phyloP scores from a whole-genome alignment of 805 yeast genomes.

The Monosporozyma servazzii region DNA sequence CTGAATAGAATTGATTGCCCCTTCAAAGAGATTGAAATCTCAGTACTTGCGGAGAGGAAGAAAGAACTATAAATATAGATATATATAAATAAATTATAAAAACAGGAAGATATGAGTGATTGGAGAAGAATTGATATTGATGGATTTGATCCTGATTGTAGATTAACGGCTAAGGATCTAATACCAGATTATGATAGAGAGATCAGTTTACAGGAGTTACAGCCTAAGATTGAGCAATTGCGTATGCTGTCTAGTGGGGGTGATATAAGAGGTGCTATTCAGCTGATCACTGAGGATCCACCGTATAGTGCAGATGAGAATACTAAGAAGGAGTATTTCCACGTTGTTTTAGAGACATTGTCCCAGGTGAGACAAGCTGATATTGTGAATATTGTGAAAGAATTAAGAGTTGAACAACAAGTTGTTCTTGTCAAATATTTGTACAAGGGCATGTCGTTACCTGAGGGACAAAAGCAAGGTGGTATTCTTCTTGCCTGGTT shows the following conservation, averaged over 20 bases:
- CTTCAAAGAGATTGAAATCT: background rate
- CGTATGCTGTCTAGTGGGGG: slow-evolving; percentile 64
- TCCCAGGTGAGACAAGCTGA: slow-evolving; percentile 60
- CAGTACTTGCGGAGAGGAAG: background rate
- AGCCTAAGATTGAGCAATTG: slow-evolving; percentile 44
- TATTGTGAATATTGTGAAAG: slow-evolving; percentile 49
- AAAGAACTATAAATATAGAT: too few species aligned
- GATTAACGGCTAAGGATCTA: slow-evolving; percentile 55
- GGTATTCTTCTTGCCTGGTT: slow-evolving; percentile 85
- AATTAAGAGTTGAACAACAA: slow-evolving; percentile 54
- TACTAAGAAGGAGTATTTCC: slow-evolving; percentile 37
- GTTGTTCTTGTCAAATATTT: slow-evolving; percentile 75
- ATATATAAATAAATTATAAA: background rate
- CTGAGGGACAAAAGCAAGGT: slow-evolving; percentile 76
- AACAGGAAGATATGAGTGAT: slow-evolving; percentile 31
- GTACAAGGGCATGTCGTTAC: slow-evolving; percentile 73
- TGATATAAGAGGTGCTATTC: slow-evolving; percentile 57
- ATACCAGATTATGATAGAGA: slow-evolving; percentile 45
- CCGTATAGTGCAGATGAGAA: slow-evolving; percentile 71
- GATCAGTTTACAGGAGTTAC: slow-evolving; percentile 45
- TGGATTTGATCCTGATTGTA: slow-evolving; percentile 75
- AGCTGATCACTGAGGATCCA: slow-evolving; percentile 55
- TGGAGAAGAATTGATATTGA: slow-evolving; percentile 96
- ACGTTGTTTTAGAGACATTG: slow-evolving; percentile 60
- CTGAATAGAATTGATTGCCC: background rate